Conservation (phyloP, 805 yeast species). For the Schizosaccharomyces japonicus region DNA sequence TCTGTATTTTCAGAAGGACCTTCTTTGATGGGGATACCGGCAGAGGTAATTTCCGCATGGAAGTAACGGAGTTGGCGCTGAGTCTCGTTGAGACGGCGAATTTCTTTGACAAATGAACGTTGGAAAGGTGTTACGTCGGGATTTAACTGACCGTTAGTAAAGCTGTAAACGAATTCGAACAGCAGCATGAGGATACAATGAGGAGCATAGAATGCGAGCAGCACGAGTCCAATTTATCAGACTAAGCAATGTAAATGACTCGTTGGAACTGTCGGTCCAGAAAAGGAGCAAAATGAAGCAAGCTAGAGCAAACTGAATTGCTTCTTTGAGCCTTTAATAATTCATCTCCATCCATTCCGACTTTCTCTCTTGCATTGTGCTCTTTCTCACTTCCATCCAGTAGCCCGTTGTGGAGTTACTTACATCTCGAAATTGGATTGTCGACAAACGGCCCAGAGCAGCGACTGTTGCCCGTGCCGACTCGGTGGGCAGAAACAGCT, state of each 20-base stretch:
- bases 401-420: background rate
- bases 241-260: no score
- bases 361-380: background rate
- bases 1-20: constrained; percentile 20
- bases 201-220: background rate
- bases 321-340: no score
- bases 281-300: no score
- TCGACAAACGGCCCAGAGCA: constrained; percentile 64
- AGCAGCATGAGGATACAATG: background rate
- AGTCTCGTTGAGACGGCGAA: constrained; percentile 60
- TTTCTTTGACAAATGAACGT: constrained; percentile 71
- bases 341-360: background rate
- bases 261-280: no score
- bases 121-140: constrained; percentile 62
- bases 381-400: background rate
- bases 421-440: constrained; percentile 62
- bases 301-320: no score
- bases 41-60: constrained; percentile 14
- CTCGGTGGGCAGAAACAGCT: constrained; percentile 76
- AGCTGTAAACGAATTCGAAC: background rate
- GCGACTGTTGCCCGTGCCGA: constrained; percentile 69
- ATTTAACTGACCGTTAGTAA: constrained; percentile 25
- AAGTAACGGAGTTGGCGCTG: constrained; percentile 50
- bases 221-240: no score
- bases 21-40: constrained; percentile 18